A percentile compares a stretch with the other conserved stretches of the same genome.
Conservation (phyloP, 306 rosid species). For the Prunus kanzakura region DNA sequence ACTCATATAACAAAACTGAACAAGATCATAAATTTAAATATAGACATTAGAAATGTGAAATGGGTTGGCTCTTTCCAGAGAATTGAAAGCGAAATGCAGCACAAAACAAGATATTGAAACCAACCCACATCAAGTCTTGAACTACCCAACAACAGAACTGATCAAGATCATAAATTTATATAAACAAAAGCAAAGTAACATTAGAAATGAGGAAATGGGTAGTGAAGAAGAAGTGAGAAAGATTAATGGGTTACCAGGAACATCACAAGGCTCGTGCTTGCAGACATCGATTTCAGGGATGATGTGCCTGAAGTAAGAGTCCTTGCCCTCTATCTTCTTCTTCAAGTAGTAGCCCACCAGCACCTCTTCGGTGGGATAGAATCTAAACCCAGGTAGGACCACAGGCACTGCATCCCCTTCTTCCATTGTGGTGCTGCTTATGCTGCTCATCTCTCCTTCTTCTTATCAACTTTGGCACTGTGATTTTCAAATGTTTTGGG, state of each 20-base stretch:
- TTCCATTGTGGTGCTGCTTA: background rate
- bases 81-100: too few species aligned
- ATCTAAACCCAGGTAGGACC: conserved; percentile 37
- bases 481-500: background rate
- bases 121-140: too few species aligned
- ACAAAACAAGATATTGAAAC: too few species aligned
- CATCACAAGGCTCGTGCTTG: conserved; percentile 49
- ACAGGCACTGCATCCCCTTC: background rate
- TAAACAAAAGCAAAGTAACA: background rate
- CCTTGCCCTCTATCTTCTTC: conserved; percentile 24
- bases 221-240: background rate
- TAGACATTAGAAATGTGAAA: too few species aligned
- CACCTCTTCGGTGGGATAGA: conserved; percentile 57
- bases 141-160: too few species aligned
- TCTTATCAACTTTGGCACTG: background rate
- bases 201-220: background rate
- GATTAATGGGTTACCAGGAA: conserved; percentile 33
- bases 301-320: background rate
- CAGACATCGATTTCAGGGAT: conserved; percentile 44
- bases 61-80: too few species aligned
- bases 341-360: conserved; percentile 43
- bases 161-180: too few species aligned
- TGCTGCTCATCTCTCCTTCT: background rate
- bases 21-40: too few species aligned
- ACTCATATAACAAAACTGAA: background rate